Evolutionary conservation across 116 monocot species (phyloP).

Genomic region (Papilionanthe hybrid): DNA sequence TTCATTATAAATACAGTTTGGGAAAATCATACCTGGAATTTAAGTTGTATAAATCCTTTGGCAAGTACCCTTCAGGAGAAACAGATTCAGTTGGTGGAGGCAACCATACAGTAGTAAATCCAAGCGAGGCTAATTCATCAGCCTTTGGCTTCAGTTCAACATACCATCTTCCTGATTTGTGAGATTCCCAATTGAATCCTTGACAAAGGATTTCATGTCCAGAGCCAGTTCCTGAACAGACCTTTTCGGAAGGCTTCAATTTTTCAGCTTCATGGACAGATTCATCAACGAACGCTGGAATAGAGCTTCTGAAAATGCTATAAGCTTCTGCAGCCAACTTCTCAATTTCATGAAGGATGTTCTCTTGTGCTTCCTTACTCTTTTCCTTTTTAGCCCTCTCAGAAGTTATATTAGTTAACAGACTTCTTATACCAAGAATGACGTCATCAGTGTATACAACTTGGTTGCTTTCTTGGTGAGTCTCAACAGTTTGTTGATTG

Average conservation of each 20-base stretch:
- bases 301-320: conserved; percentile 69
- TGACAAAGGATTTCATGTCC: conserved; percentile 91
- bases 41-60: conserved; percentile 93
- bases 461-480: conserved; percentile 12
- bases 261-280: conserved; percentile 23
- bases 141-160: conserved; percentile 56
- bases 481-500: conserved; percentile 5
- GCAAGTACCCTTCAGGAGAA: conserved; percentile 99
- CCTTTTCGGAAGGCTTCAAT: conserved; percentile 26
- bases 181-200: conserved; percentile 98
- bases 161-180: conserved; percentile 93
- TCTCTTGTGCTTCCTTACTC: conserved; percentile 69
- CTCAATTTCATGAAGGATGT: conserved; percentile 89
- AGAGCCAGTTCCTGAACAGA: conserved; percentile 79
- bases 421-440: conserved; percentile 71
- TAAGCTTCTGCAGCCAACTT: conserved; percentile 97
- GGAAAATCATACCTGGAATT: conserved; percentile 62
- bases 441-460: conserved; percentile 59
- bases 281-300: conserved; percentile 42
- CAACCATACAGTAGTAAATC: conserved; percentile 80
- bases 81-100: conserved; percentile 98
- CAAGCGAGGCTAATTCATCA: conserved; percentile 59
- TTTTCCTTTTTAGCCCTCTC: conserved; percentile 45
- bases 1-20: conserved; percentile 3
- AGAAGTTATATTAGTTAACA: conserved; percentile 73